phyloP scores from a whole-genome alignment of 805 yeast genomes.

The Komagataella mondaviorum region DNA sequence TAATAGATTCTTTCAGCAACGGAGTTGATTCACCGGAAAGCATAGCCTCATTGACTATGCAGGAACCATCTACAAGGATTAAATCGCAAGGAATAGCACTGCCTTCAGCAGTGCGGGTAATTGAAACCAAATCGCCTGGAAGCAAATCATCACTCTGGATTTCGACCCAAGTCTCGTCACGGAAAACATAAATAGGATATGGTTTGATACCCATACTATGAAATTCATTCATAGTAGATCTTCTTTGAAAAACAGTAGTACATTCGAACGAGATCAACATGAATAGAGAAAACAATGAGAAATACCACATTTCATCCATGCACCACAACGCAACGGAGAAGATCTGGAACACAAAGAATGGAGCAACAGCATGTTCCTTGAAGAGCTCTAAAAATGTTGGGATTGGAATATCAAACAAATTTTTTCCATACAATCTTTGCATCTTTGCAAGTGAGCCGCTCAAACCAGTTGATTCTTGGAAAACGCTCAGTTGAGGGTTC shows the following conservation, averaged over 20 bases:
- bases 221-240: slow-evolving; percentile 88
- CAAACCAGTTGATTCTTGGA: slow-evolving; percentile 32
- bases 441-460: slow-evolving; percentile 19
- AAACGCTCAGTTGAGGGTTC: slow-evolving; percentile 37
- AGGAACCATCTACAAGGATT: slow-evolving; percentile 75
- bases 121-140: slow-evolving; percentile 86
- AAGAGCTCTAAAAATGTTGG: slow-evolving; percentile 86
- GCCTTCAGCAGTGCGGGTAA: slow-evolving; percentile 82
- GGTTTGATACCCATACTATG: slow-evolving; percentile 97
- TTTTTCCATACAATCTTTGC: slow-evolving; percentile 61
- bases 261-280: slow-evolving; percentile 90
- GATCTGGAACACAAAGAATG: slow-evolving; percentile 91
- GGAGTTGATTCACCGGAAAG: slow-evolving; percentile 98
- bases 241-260: slow-evolving; percentile 91
- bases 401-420: slow-evolving; percentile 87
- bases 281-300: slow-evolving; percentile 78
- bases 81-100: slow-evolving; percentile 92
- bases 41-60: slow-evolving; percentile 98
- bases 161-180: slow-evolving; percentile 59
- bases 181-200: slow-evolving; percentile 57
- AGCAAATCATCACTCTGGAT: slow-evolving; percentile 61
- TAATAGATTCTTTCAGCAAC: slow-evolving; percentile 80
- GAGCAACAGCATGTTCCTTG: slow-evolving; percentile 96
- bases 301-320: slow-evolving; percentile 95
- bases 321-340: slow-evolving; percentile 94